Conservation (phyloP, 1,284 basidiomycete genomes). For the Moniliophthora roreri region DNA sequence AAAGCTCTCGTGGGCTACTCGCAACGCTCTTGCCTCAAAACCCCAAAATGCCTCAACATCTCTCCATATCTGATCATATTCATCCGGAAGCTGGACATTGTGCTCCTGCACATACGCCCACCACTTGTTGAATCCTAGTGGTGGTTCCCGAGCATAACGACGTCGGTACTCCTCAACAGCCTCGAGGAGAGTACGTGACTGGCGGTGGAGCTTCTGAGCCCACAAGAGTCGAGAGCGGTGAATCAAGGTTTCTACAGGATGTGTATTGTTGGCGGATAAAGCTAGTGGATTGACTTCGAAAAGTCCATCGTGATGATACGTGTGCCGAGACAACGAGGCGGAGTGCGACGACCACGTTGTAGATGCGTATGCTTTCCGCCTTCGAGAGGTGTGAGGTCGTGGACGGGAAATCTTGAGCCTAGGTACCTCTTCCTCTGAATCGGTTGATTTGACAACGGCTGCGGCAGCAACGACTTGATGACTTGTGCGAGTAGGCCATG, state of each 20-base stretch:
- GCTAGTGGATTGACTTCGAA: constrained; percentile 34
- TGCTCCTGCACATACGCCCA: constrained; percentile 58
- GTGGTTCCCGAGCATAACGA: constrained; percentile 40
- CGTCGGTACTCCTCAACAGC: constrained; percentile 57
- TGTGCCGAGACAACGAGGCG: neutral
- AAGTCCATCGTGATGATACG: constrained; percentile 33
- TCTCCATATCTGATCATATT: constrained; percentile 52
- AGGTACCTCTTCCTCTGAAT: too few species aligned
- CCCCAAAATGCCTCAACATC: constrained; percentile 53
- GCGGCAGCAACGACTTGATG: too few species aligned
- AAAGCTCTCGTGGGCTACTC: constrained; percentile 27
- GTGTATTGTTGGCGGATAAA: constrained; percentile 20
- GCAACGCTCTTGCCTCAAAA: constrained; percentile 30
- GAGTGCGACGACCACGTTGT: constrained; percentile 3
- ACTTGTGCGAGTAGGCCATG: too few species aligned
- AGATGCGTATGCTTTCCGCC: neutral
- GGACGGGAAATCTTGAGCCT: too few species aligned
- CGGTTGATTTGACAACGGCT: too few species aligned
- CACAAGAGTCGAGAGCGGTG: constrained; percentile 44
- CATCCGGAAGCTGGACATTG: constrained; percentile 57
- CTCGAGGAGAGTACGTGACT: constrained; percentile 53
- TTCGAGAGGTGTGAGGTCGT: too few species aligned
- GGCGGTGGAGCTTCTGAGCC: constrained; percentile 47
- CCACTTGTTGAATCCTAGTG: constrained; percentile 51
- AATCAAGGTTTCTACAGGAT: constrained; percentile 57